Evolutionary conservation across 306 rosid genomes (phyloP), one percentile per base, ranked within the genome.

Genomic region (Castanospermum australe): DNA sequence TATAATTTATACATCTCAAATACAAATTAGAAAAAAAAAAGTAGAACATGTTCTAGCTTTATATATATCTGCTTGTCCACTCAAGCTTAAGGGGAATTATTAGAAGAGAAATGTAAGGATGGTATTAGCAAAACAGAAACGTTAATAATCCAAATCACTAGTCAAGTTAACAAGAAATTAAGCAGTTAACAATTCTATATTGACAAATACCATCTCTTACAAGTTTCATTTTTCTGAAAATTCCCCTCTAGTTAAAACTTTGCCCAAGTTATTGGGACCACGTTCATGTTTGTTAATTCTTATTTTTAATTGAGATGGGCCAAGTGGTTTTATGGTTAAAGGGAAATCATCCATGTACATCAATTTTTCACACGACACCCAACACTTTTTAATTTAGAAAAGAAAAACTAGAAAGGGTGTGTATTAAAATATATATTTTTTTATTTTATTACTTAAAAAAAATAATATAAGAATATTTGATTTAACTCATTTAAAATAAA

Each of bases 11-110:
- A 2, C 33, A 52, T 35, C 77, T 54, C 18, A 52, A 32, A 71
- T 9, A 14, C 35, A 12, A 54, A 33, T 44, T 3, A 1, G 1
- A 3, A 54, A 57, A 28, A 22, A 14, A 55, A 25, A 42, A 22
- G 36, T 22, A 15, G 41, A 25, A n/a, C 11, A 24, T 15, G 36
- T 75, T 35, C 86, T 61, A 66, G 80, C 73, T 36, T 55, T 55
- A 38, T 38, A 48, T 56, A 48, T 56, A 67, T 9, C n/a, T 50
- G 54, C 20, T 24, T 59, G 48, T 60, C 81, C 68, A 38, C 67
- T 56, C 21, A 67, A 73, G n/a, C 35, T 12, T 8, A 28, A 63
- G 44, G 12, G 9, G 50, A 44, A 12, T 44, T 44, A 11, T 44
- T 12, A 11, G 50, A 14, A 12, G 3, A 44, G 3, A 8, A 44